A percentile compares a stretch with the other conserved stretches of the same genome.
phyloP scores from a whole-genome alignment of 2,329 filamentous ascomycete genomes.

The Thelonectria olida region DNA sequence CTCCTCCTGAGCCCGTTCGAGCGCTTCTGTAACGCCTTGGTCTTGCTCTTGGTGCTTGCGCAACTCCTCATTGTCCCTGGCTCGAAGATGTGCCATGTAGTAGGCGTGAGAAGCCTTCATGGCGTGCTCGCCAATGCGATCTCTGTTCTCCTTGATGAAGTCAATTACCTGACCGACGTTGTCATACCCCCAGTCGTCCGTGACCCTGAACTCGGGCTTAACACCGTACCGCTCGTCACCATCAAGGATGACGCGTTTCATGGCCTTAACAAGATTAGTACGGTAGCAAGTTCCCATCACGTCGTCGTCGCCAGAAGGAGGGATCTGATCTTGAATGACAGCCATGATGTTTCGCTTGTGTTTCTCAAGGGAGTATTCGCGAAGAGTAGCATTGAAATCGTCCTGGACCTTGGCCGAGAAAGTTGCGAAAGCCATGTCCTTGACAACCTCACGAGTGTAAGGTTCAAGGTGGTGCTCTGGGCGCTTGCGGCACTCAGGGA shows the following conservation, averaged over 20 bases:
- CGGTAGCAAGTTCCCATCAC: constrained; percentile 43
- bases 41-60: too few species aligned
- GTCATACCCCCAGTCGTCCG: constrained; percentile 53
- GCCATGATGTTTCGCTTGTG: constrained; percentile 55
- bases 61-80: too few species aligned
- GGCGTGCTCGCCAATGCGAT: constrained; percentile 48
- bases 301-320: constrained; percentile 36
- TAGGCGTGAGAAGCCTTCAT: constrained; percentile 36
- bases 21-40: background rate
- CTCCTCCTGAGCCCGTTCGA: background rate
- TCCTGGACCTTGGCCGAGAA: constrained; percentile 59
- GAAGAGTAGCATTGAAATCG: too few species aligned
- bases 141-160: constrained; percentile 54
- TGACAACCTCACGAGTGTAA: constrained; percentile 55
- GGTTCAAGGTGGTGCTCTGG: constrained; percentile 44
- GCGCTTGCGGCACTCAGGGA: constrained; percentile 60
- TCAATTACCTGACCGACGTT: constrained; percentile 50
- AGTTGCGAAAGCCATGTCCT: constrained; percentile 59
- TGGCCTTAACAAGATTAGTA: constrained; percentile 48
- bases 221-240: constrained; percentile 52
- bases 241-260: constrained; percentile 61
- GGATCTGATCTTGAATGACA: constrained; percentile 53
- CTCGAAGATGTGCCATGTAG: too few species aligned
- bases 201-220: constrained; percentile 37
- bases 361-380: constrained; percentile 50